A percentile compares a stretch with the other conserved stretches of the same genome.
These are phyloP conservation scores for Celoporthe dispersa DNA, from an alignment of 2,329 filamentous ascomycete genomes.

Conservation along the genomic window DNA sequence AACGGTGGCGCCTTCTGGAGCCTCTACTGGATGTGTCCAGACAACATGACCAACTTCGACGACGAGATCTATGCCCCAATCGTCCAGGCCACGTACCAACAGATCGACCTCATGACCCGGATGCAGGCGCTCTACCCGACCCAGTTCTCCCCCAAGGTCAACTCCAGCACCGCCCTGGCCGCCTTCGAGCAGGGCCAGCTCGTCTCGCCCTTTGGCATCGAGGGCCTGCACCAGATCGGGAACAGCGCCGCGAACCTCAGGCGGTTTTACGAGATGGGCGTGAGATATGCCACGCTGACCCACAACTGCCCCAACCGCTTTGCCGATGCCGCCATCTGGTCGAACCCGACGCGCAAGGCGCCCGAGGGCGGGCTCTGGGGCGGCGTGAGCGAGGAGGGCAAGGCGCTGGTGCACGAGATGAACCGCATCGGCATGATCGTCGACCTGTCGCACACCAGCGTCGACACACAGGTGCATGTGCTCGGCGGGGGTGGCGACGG, in stretches of 20 bases:
- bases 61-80: conserved; percentile 33
- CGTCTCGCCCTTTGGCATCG: conserved; percentile 79
- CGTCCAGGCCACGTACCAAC: conserved; percentile 70
- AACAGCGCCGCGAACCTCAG: conserved; percentile 80
- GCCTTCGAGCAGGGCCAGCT: conserved; percentile 67
- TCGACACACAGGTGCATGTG: conserved; percentile 84
- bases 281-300: conserved; percentile 85
- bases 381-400: conserved; percentile 75
- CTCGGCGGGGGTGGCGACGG: conserved; percentile 61
- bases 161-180: conserved; percentile 63
- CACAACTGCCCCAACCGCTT: conserved; percentile 94
- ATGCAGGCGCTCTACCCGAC: conserved; percentile 67
- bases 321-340: conserved; percentile 78
- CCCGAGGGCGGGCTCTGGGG: conserved; percentile 64
- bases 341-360: conserved; percentile 47
- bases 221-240: conserved; percentile 92
- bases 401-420: conserved; percentile 80
- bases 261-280: conserved; percentile 75
- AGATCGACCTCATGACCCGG: conserved; percentile 74
- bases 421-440: conserved; percentile 95
- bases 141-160: conserved; percentile 68
- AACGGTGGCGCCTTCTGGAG: conserved; percentile 94
- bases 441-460: conserved; percentile 77
- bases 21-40: conserved; percentile 78
- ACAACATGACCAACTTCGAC: conserved; percentile 73